phyloP scores from a whole-genome alignment of 164 flowering plant species.

The Vitis rotundifolia region DNA sequence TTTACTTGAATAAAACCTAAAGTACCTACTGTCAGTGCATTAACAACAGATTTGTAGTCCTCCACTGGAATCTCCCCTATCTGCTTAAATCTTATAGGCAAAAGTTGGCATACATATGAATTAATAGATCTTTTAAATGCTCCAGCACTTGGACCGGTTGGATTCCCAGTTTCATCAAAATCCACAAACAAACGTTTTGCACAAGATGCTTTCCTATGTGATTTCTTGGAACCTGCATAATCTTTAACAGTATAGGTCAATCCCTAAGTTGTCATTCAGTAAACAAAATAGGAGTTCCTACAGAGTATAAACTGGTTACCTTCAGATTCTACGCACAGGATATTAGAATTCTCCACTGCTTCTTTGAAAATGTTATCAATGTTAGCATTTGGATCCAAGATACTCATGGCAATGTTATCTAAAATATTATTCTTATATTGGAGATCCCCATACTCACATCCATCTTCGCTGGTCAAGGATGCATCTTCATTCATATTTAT shows the following conservation, averaged over 20 bases:
- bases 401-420: slow-evolving; percentile 29
- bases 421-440: slow-evolving; percentile 23
- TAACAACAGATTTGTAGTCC: slow-evolving; percentile 25
- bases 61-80: slow-evolving; percentile 32
- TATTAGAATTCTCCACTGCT: slow-evolving; percentile 27
- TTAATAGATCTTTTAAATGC: slow-evolving; percentile 34
- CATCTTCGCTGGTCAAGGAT: slow-evolving; percentile 25
- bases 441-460: slow-evolving; percentile 22
- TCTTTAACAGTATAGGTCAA: neutral
- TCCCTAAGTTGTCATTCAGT: too few species aligned
- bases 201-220: slow-evolving; percentile 15
- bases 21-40: slow-evolving; percentile 30
- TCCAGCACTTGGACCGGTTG: slow-evolving; percentile 31
- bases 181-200: slow-evolving; percentile 24
- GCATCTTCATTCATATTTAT: slow-evolving; percentile 34
- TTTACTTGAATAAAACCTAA: slow-evolving; percentile 6
- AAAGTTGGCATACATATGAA: slow-evolving; percentile 30
- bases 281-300: neutral
- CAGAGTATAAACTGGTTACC: slow-evolving; percentile 9
- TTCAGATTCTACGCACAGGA: slow-evolving; percentile 15
- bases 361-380: slow-evolving; percentile 33
- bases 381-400: slow-evolving; percentile 25
- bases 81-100: slow-evolving; percentile 31
- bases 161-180: slow-evolving; percentile 31
- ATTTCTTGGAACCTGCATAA: slow-evolving; percentile 18